Evolutionary conservation across 2,329 filamentous ascomycete genomes (phyloP), one percentile per base, ranked within the genome.

Genomic region (Xylaria sp.): DNA sequence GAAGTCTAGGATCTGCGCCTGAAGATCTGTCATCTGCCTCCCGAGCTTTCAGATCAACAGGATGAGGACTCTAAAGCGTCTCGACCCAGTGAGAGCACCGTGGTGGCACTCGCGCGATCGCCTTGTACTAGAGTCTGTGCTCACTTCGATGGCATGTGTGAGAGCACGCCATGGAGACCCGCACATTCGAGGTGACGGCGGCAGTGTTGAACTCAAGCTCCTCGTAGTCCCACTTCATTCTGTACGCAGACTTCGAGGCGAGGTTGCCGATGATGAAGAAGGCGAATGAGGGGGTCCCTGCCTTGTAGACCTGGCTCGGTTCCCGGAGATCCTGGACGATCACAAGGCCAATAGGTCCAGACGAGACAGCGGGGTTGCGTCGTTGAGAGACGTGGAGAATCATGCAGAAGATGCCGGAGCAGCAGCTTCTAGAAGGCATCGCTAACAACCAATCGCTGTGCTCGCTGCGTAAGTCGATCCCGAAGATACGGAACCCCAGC

Each of bases 181-280:
- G 96, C 20, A 94, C 91, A 9, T 94, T 98, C 8, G 94, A 94
- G 1, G 92, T 94, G 0, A 99, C 94, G 1, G 92, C 94, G 0
- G 99, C 96, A 15, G 97, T 95, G 78, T 92, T 94, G 64, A 99
- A 98, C 81, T 92, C 96, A 81, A 89, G 92, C 59, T 97, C 94
- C 0, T 97, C 94, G 6, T 91, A 95, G 55, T 97, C 93, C 25
- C 96, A 98, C 82, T 97, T 93, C 1, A 93, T 98, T 56, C 97
- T 98, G 79, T 96, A 97, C 68, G 86, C 98, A 63, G 96, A 96
- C 78, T 81, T 90, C 2, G 82, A 84, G 15, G 87, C 87, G n/a
- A 37, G 44, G 41, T 34, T 55, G 5, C 13, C 31, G 97, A 97
- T n/a, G 73, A 77, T 48, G 78, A 34, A 88, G 2, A 10, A 37